phyloP scores from a whole-genome alignment of 192 early-diverging fungal genomes.

The Mortierella claussenii region DNA sequence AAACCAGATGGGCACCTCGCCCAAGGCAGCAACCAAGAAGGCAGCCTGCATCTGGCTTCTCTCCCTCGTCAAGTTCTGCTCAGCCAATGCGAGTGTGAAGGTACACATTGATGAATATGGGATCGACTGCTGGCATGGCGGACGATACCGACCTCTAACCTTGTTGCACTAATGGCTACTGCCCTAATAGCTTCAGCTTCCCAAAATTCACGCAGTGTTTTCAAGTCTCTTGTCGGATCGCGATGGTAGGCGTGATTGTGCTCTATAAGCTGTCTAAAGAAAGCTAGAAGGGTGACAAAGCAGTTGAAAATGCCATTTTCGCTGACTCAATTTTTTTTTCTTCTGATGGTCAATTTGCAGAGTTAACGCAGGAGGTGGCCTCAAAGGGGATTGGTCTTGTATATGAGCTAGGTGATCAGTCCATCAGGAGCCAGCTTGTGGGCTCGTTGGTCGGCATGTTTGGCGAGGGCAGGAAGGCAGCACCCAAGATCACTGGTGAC shows the following conservation, averaged over 20 bases:
- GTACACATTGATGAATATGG: constrained; percentile 13
- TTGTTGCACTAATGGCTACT: too few relatives aligned
- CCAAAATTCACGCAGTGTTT: constrained; percentile 80
- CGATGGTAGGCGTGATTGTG: constrained; percentile 81
- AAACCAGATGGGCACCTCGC: constrained; percentile 61
- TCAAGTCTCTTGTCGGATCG: constrained; percentile 80
- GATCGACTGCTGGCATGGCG: neutral
- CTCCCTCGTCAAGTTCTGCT: constrained; percentile 80
- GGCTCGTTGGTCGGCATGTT: constrained; percentile 79
- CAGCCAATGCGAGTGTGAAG: constrained; percentile 57
- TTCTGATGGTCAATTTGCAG: constrained; percentile 44
- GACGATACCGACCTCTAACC: too few relatives aligned
- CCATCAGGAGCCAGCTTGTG: constrained; percentile 74
- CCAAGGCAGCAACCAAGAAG: constrained; percentile 68
- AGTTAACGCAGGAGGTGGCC: constrained; percentile 87
- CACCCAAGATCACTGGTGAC: constrained; percentile 64
- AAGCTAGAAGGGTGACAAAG: too few relatives aligned
- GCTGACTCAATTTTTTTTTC: neutral
- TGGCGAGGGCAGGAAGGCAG: constrained; percentile 70
- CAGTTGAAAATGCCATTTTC: too few relatives aligned
- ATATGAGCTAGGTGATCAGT: constrained; percentile 82
- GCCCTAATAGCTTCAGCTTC: constrained; percentile 58
- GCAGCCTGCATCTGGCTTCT: constrained; percentile 83
- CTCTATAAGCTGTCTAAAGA: too few relatives aligned
- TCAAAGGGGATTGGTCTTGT: constrained; percentile 88